phyloP scores from a whole-genome alignment of 768 basidiomycete species.

The Lanmaoa pseudosensibilis region DNA sequence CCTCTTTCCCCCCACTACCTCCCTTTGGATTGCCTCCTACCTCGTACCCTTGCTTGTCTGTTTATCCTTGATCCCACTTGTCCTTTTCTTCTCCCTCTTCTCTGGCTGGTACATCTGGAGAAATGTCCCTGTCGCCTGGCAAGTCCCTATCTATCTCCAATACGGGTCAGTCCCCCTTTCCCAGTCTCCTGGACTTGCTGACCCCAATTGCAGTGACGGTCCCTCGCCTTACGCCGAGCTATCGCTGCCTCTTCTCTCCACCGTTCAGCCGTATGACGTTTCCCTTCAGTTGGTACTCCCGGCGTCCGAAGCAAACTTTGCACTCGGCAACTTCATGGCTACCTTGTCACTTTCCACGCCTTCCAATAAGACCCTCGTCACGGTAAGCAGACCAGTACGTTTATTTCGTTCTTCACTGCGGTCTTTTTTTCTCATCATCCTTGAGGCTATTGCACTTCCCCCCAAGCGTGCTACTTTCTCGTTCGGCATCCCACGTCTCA shows the following conservation, averaged over 20 bases:
- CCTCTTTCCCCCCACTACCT: slow-evolving; percentile 12
- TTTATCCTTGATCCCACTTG: slow-evolving; percentile 58
- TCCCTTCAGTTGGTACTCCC: slow-evolving; percentile 68
- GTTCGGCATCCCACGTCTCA: slow-evolving; percentile 40
- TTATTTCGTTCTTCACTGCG: neutral
- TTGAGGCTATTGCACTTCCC: slow-evolving; percentile 61
- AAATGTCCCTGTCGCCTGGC: slow-evolving; percentile 70
- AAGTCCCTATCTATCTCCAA: slow-evolving; percentile 66
- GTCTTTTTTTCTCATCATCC: slow-evolving; percentile 9
- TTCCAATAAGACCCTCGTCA: slow-evolving; percentile 61
- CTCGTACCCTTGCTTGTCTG: slow-evolving; percentile 67
- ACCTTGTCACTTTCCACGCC: slow-evolving; percentile 57
- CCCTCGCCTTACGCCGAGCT: slow-evolving; percentile 61
- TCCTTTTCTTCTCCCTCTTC: slow-evolving; percentile 57
- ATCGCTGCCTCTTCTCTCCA: slow-evolving; percentile 49
- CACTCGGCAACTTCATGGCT: slow-evolving; percentile 85
- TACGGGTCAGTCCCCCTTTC: slow-evolving; percentile 61
- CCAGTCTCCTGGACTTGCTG: neutral
- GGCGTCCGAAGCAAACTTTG: slow-evolving; percentile 62
- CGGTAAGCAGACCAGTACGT: slow-evolving; percentile 67
- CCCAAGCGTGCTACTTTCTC: slow-evolving; percentile 30
- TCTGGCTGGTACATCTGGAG: slow-evolving; percentile 79
- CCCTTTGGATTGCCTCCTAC: slow-evolving; percentile 49
- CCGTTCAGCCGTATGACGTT: slow-evolving; percentile 73
- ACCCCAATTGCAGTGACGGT: slow-evolving; percentile 51